These are phyloP conservation scores for Forsythia viridissima DNA, from an alignment of 257 asterid species.

Conservation along the genomic window DNA sequence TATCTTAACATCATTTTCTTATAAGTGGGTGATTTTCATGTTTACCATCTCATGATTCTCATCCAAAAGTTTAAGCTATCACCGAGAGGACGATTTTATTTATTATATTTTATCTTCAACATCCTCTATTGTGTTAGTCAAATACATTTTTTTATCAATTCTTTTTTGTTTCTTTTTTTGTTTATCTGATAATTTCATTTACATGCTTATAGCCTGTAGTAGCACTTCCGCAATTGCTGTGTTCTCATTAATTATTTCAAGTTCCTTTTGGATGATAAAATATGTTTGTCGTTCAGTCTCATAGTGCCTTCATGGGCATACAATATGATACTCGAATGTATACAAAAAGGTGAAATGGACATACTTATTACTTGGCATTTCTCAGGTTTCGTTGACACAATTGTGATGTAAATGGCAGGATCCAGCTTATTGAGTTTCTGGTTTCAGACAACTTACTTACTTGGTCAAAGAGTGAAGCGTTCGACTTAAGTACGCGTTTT, in stretches of 20 bases:
- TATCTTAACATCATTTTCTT: background rate
- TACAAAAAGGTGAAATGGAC: background rate
- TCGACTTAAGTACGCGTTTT: constrained; percentile 56
- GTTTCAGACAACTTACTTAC: constrained; percentile 68
- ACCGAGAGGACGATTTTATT: no score
- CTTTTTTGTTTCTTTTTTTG: no score
- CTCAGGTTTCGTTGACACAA: constrained; percentile 7
- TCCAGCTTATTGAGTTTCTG: constrained; percentile 87
- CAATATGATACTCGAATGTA: no score
- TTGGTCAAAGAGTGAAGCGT: constrained; percentile 67
- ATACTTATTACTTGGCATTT: background rate
- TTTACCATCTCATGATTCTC: no score
- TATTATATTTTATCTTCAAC: background rate
- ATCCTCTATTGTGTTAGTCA: background rate
- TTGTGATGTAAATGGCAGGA: constrained; percentile 62
- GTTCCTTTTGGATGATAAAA: background rate
- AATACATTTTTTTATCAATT: background rate
- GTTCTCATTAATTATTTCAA: background rate
- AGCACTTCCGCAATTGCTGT: background rate
- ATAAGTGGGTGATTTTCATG: background rate
- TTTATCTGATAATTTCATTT: background rate
- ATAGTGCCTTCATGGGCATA: constrained; percentile 1
- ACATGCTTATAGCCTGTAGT: background rate
- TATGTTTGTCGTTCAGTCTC: background rate
- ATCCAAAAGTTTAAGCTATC: background rate